Base-by-base conservation (phyloP, 1,139 yeast species). In the Yamadazyma jaroonii region DNA sequence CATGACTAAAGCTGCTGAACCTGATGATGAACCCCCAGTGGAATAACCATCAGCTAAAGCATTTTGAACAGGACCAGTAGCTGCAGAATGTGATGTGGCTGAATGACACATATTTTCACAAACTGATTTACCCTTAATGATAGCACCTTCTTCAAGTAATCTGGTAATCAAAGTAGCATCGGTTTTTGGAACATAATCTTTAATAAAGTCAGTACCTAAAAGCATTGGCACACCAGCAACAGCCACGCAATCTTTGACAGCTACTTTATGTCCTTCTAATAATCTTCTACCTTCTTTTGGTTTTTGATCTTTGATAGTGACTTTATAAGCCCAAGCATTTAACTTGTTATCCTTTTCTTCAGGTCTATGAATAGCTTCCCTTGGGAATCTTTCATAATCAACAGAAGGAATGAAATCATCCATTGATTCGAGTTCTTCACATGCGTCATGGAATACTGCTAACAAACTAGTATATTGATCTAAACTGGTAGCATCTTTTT, bases 371-470 rank as follows among this genome's bases (percentile, higher is more conserved):
- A 58, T 40, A 35, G 59, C 44, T 17, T 48, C 46, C 32, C 68
- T 53, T 10, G 68, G 68, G 34, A 58, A 62, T 35, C 63, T 48
- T 14, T 47, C 49, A 8, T 51, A 39, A 41, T 62, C 66, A 3
- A 44, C 43, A 8, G 12, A 24, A 2, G 48, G 47, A 25, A 38
- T n/a, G 33, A 42, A 38, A 34, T 51, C 56, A 7, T 47, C 52
- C 54, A 52, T 49, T 15, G 17, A 38, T 43, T 40, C 45, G 6
- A 52, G 38, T 27, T 51, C 51, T 36, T 44, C 47, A 34, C 53
- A 48, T 8, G 45, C 36, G 34, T 50, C 55, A 40, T 52, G 54
- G 40, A 52, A 51, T n/a, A 51, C 55, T 6, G 45, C 53, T 6
- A 51, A 34, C 9, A 52, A 36, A 4, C 42, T 48, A n/a, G 41